A percentile compares a stretch with the other conserved stretches of the same genome.
Evolutionary conservation across 2,329 filamentous ascomycete species (phyloP).

Genomic region (Geoglossum cookeanum): DNA sequence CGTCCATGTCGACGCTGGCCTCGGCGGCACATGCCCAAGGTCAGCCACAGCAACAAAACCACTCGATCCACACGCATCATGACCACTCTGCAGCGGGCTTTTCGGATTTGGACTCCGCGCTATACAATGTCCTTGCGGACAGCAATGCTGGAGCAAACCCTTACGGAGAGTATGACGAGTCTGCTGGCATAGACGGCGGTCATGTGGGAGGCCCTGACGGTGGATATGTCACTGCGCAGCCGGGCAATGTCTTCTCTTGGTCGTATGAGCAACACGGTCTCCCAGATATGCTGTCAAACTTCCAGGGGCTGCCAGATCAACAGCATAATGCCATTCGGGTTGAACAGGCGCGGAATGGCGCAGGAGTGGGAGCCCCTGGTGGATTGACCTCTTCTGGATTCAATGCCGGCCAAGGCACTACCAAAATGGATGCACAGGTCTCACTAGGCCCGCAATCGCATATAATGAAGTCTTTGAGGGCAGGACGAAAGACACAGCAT

Average conservation of each 20-base stretch:
- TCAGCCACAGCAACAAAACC: neutral
- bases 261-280: constrained; percentile 2
- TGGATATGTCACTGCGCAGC: neutral
- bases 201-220: neutral
- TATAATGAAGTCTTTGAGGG: neutral
- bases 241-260: neutral
- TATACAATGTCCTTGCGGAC: neutral
- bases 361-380: neutral
- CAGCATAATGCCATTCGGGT: neutral
- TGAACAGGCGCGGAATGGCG: neutral
- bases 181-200: neutral
- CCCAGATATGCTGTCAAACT: neutral
- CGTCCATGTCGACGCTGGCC: constrained; percentile 5
- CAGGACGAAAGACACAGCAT: neutral
- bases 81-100: neutral
- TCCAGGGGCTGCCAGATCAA: neutral
- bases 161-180: neutral
- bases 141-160: neutral
- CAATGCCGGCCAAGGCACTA: neutral
- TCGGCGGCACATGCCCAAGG: constrained; percentile 5
- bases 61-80: neutral
- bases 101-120: constrained; percentile 1
- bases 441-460: neutral
- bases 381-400: neutral
- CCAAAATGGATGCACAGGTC: neutral